Percentiles rank a stretch among this genome's conserved stretches.
These are phyloP conservation scores for Barnettozyma vustinii DNA, from an alignment of 805 yeast species.

Conservation along the genomic window DNA sequence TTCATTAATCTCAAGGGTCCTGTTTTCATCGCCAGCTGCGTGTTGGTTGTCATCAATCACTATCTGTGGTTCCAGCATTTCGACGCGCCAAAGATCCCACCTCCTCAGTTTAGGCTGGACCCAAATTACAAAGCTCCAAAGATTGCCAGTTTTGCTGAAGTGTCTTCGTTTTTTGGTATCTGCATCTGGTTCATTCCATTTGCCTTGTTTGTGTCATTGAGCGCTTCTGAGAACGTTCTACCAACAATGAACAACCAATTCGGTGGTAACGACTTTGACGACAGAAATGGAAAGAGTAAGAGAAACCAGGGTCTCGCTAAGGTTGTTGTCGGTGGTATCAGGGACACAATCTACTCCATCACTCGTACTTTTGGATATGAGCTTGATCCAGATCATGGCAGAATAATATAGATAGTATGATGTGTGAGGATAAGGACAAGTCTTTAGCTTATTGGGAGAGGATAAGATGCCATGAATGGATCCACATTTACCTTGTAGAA, in stretches of 20 bases:
- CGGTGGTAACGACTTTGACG: slow-evolving; percentile 24
- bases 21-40: slow-evolving; percentile 63
- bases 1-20: slow-evolving; percentile 71
- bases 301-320: slow-evolving; percentile 65
- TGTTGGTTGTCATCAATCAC: slow-evolving; percentile 73
- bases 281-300: slow-evolving; percentile 31
- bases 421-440: too few species aligned
- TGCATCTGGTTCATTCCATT: slow-evolving; percentile 94
- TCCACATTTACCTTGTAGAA: neutral
- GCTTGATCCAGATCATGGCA: slow-evolving; percentile 51
- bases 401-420: slow-evolving; percentile 32
- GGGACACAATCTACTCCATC: slow-evolving; percentile 41
- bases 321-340: slow-evolving; percentile 48
- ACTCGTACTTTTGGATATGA: slow-evolving; percentile 62
- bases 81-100: slow-evolving; percentile 56
- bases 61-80: slow-evolving; percentile 87
- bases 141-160: slow-evolving; percentile 79
- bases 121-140: slow-evolving; percentile 58
- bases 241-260: slow-evolving; percentile 43
- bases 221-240: slow-evolving; percentile 85
- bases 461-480: neutral
- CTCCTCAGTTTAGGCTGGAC: slow-evolving; percentile 57
- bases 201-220: slow-evolving; percentile 81
- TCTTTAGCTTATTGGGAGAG: neutral
- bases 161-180: slow-evolving; percentile 91